phyloP scores from a whole-genome alignment of 2,329 filamentous ascomycete species.

The Cercospora sesami region DNA sequence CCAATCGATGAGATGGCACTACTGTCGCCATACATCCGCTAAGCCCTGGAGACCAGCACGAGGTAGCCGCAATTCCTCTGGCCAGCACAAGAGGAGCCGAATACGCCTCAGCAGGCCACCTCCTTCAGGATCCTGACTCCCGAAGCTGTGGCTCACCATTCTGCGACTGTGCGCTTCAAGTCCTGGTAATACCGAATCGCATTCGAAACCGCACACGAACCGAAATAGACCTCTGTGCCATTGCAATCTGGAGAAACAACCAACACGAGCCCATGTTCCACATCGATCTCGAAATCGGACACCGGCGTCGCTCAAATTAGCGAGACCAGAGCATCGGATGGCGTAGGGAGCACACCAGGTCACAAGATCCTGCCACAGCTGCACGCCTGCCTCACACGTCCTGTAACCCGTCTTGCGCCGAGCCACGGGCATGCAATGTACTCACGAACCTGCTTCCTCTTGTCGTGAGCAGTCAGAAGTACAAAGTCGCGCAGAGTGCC shows the following conservation, averaged over 20 bases:
- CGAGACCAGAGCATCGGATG: not conserved
- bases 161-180: not conserved
- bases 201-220: not conserved
- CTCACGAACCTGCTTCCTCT: not conserved
- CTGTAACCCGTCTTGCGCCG: not conserved
- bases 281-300: not conserved
- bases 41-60: not conserved
- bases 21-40: not conserved
- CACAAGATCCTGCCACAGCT: not conserved
- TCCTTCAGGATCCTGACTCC: not conserved
- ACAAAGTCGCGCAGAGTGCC: not conserved
- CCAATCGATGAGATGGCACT: not conserved
- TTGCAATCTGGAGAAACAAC: not conserved
- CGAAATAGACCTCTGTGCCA: not conserved
- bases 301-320: not conserved
- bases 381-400: not conserved
- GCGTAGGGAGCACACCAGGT: not conserved
- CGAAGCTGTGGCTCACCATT: not conserved
- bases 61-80: not conserved
- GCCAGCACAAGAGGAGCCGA: constrained; percentile 1
- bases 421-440: not conserved
- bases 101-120: not conserved
- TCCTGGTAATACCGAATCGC: not conserved
- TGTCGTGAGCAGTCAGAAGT: not conserved
- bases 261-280: not conserved